Conservation (phyloP, 2,329 filamentous ascomycete species). For the Cladophialophora exuberans region DNA sequence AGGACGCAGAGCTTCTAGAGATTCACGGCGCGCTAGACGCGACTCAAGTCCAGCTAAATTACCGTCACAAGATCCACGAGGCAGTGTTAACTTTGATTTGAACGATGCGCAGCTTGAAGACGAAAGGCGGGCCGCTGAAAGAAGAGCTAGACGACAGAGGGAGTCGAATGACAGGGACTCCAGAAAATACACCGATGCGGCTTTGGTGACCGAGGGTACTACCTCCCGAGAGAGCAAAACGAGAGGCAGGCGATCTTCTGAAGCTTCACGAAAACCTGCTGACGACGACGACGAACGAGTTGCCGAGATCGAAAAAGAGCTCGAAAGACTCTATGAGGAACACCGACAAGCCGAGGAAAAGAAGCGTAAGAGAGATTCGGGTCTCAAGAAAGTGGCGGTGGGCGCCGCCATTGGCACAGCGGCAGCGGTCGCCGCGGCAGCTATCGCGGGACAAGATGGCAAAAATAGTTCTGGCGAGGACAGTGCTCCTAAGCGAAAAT, state of each 20-base stretch:
- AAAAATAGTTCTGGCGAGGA: slow-evolving; percentile 36
- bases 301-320: slow-evolving; percentile 33
- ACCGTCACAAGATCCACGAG: slow-evolving; percentile 46
- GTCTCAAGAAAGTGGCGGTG: slow-evolving; percentile 52
- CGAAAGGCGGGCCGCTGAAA: slow-evolving; percentile 41
- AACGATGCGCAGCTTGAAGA: slow-evolving; percentile 60
- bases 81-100: slow-evolving; percentile 61
- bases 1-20: background rate
- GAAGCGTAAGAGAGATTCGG: slow-evolving; percentile 13
- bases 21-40: slow-evolving; percentile 10
- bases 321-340: slow-evolving; percentile 31
- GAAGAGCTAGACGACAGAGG: slow-evolving; percentile 34
- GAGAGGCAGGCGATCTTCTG: slow-evolving; percentile 2
- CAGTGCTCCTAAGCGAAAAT: slow-evolving; percentile 32
- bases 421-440: slow-evolving; percentile 40
- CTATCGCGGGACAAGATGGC: slow-evolving; percentile 21
- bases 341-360: slow-evolving; percentile 23
- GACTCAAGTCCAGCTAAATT: slow-evolving; percentile 29
- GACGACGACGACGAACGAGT: slow-evolving; percentile 21
- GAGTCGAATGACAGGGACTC: slow-evolving; percentile 29
- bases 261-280: slow-evolving; percentile 6
- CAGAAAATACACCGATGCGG: slow-evolving; percentile 23
- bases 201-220: background rate
- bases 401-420: slow-evolving; percentile 51
- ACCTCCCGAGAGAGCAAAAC: background rate